Conservation (phyloP, 805 yeast species). For the Phaffomyces opuntiae region DNA sequence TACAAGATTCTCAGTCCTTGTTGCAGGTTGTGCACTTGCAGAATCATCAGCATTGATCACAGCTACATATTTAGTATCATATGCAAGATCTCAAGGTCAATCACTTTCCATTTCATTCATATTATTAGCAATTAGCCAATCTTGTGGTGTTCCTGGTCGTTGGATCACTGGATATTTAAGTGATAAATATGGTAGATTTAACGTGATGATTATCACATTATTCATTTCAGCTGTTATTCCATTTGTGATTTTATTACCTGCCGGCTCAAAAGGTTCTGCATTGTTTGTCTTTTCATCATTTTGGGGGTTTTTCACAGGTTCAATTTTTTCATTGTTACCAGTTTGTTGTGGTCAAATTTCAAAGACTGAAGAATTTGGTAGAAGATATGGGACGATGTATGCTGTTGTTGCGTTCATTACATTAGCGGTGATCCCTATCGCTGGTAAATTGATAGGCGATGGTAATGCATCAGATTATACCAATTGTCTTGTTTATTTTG, state of each 20-base stretch:
- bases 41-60: constrained; percentile 40
- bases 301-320: constrained; percentile 49
- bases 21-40: constrained; percentile 38
- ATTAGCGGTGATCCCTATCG: constrained; percentile 42
- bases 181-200: constrained; percentile 45
- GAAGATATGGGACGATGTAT: constrained; percentile 51
- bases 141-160: constrained; percentile 38
- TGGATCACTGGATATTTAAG: constrained; percentile 35
- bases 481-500: constrained; percentile 28
- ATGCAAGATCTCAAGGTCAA: constrained; percentile 40
- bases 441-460: constrained; percentile 41
- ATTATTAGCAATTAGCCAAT: constrained; percentile 38
- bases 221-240: constrained; percentile 25
- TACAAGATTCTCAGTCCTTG: constrained; percentile 33
- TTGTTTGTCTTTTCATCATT: constrained; percentile 37
- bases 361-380: constrained; percentile 45
- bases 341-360: constrained; percentile 55
- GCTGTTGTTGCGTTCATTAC: constrained; percentile 48
- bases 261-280: constrained; percentile 27
- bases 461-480: constrained; percentile 28
- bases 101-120: constrained; percentile 32
- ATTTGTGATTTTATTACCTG: constrained; percentile 32
- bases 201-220: constrained; percentile 37
- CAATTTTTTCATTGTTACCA: constrained; percentile 48
- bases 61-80: constrained; percentile 44